Evolutionary conservation across 2,329 filamentous ascomycete genomes (phyloP), one percentile per base, ranked within the genome.

Genomic region (Colletotrichum tanaceti): DNA sequence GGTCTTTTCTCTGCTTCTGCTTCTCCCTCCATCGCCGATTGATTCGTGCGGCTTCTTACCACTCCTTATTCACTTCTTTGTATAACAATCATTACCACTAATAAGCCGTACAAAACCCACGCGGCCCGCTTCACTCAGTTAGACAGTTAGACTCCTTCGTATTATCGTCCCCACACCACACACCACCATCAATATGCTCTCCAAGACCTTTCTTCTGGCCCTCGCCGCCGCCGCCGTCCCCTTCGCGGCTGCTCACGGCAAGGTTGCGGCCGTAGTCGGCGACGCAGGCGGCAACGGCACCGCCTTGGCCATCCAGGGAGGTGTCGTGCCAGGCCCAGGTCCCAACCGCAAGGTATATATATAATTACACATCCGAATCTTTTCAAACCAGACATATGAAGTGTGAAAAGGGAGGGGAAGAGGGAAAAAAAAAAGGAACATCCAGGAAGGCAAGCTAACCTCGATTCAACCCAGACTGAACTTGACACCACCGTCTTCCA

Each of bases 401-500:
- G n/a, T n/a, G n/a, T n/a, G n/a, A 28, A 28, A 28, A 6, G 6
- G 2, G 9, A 6, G 28, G 9, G 1, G 7, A 9, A 32, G 6
- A 32, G 5, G 28, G 1, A 7, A 28, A 1, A 32, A 32, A 32
- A 20, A 13, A 20, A 9, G n/a, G 1, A 10, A 46, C 7, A 9
- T 11, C 2, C 18, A 38, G 28, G 28, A 32, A 9, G 5, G 24
- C 66, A 9, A 4, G 24, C 66, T 68, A 38, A 68, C n/a, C 6
- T 20, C 6, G 3, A 2, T 4, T 1, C 24, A n/a, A 9, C 16
- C 4, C 44, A 75, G 70, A 83, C 81, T 1, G 81, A 84, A 71
- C 73, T 79, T 41, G 82, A 84, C 73, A 83, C 82, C 38, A 84
- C 82, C 44, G 77, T 84, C 71, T 84, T 84, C 76, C 65, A 70